These are phyloP conservation scores for Xanthoconium stramineum DNA, from an alignment of 768 basidiomycete genomes.

Conservation along the genomic window DNA sequence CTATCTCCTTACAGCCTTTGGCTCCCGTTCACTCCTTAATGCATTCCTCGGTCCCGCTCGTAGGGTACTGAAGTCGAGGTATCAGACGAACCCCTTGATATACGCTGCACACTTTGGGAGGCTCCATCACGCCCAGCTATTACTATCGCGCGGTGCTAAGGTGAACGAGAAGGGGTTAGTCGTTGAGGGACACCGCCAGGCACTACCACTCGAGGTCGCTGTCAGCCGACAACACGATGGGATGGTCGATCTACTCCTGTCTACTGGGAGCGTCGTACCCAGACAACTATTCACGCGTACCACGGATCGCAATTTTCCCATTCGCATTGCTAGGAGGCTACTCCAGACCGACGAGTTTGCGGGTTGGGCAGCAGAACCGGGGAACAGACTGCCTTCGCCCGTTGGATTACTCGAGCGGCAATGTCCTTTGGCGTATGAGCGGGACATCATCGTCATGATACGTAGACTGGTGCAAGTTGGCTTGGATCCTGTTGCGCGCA, in stretches of 20 bases:
- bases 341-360: slow-evolving; percentile 4
- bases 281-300: background rate
- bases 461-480: slow-evolving; percentile 8
- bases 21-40: slow-evolving; percentile 1
- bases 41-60: background rate
- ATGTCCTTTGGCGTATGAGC: slow-evolving; percentile 4
- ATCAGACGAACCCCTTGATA: slow-evolving; percentile 8
- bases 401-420: background rate
- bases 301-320: background rate
- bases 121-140: background rate
- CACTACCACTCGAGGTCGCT: slow-evolving; percentile 8
- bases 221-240: slow-evolving; percentile 1
- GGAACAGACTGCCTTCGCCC: background rate
- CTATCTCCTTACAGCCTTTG: slow-evolving; percentile 7
- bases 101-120: slow-evolving; percentile 12
- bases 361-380: slow-evolving; percentile 7
- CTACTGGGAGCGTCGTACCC: slow-evolving; percentile 3
- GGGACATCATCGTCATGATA: slow-evolving; percentile 3
- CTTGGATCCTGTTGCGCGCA: background rate
- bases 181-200: background rate
- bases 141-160: background rate
- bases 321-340: slow-evolving; percentile 2
- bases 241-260: slow-evolving; percentile 1
- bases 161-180: slow-evolving; percentile 5
- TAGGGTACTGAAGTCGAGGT: background rate